Base-by-base conservation (phyloP, 306 rosid genomes). In the Alnus glutinosa region DNA sequence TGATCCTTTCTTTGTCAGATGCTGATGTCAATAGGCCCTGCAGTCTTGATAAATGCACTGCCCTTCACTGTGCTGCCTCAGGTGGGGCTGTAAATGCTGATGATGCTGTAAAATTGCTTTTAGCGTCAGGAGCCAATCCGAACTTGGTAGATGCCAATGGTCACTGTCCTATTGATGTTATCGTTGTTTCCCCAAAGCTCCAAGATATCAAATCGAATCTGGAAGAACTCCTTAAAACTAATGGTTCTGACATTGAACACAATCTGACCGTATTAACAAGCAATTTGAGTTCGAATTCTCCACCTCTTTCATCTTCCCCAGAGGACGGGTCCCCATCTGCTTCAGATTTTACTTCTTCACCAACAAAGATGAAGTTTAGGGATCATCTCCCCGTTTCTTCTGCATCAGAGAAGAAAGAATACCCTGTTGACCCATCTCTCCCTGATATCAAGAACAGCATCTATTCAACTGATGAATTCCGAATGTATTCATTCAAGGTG, bases 401-500 rank as follows among this genome's bases (percentile, higher is more conserved):
- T 85, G 81, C 79, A 34, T 89, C 97, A 10, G 98, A 94, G 86
- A 94, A 90, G 91, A 94, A 90, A 85, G 98, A 92, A 77, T 94
- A 92, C 70, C 98, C 96, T 18, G 84, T 89, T 75, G 98, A 94
- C 71, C 97, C 96, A 18, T 94, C 97, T 68, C 96, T 94, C 63
- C 98, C 98, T 2, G 98, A 94, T 82, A 94, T 94, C 68, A 94
- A 94, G 85, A 94, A 94, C 86, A 90, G 97, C 83, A 94, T 94
- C 66, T 94, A 94, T 68, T 89, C 98, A 23, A 90, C 97, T n/a
- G 97, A 94, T 83, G 98, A 94, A 75, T 94, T 94, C 61, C 82
- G 98, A 19, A 94, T 94, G 98, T 92, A 89, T 82, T 94, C 98
- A 3, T 94, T 94, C 89, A 94, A 94, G 92, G 96, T 94, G n/a